Conservation (phyloP, 306 rosid genomes). For the Carpinus fangiana region DNA sequence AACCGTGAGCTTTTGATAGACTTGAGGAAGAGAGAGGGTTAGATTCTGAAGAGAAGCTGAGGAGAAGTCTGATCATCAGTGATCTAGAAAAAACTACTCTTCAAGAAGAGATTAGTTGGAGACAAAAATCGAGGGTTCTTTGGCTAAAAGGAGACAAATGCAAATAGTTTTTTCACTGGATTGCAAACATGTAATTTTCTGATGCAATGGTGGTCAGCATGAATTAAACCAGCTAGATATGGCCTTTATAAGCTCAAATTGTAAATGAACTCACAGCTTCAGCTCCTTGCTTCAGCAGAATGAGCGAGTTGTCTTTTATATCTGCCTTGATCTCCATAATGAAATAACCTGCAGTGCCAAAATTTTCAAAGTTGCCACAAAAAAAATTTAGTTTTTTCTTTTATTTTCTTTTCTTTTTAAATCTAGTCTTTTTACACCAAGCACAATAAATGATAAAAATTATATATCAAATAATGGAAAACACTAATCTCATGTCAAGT, state of each 20-base stretch:
- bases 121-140: too few relatives aligned
- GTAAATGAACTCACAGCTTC: slow-evolving; percentile 56
- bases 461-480: background rate
- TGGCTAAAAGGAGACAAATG: too few relatives aligned
- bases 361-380: background rate
- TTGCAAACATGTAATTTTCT: background rate
- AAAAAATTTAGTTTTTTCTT: background rate
- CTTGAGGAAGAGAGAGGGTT: too few relatives aligned
- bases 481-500: background rate
- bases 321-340: slow-evolving; percentile 35
- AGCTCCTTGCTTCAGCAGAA: slow-evolving; percentile 63
- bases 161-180: too few relatives aligned
- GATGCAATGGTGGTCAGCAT: background rate
- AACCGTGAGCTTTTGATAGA: too few relatives aligned
- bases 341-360: background rate
- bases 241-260: background rate
- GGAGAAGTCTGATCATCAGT: too few relatives aligned
- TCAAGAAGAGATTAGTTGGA: too few relatives aligned
- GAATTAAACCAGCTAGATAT: background rate
- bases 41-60: too few relatives aligned
- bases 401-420: background rate
- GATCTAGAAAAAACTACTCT: too few relatives aligned
- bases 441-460: background rate
- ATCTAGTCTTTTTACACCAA: background rate
- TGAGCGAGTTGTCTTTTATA: slow-evolving; percentile 25